Base-by-base conservation (phyloP, 1,284 basidiomycete species). In the Erythrobasidium hasegawianum region DNA sequence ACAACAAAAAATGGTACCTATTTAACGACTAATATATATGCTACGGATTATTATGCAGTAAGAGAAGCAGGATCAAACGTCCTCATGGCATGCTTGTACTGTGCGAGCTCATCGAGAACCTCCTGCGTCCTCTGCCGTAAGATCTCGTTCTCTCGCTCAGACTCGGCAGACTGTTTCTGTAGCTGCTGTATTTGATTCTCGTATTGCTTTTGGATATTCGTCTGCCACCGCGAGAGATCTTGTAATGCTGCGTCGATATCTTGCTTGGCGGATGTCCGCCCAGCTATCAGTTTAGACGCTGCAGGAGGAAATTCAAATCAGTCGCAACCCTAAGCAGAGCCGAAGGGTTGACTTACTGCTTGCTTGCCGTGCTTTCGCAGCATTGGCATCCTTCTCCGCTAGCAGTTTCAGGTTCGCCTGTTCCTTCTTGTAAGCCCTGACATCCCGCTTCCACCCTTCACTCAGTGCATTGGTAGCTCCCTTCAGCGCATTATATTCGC, bases 11-110 rank as follows among this genome's bases (percentile, higher is more conserved):
- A 5, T 33, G 33, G 33, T 33, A 33, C 33, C 33, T 33, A 33
- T 33, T 11, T 5, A 33, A 33, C 33, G 33, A 33, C 33, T 33
- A 33, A 5, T 11, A 33, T 33, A 33, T 33, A 33, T 33, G 11
- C 4, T 33, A 33, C 33, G 33, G 33, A 47, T 47, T 24, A 16
- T 47, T 16, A 18, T 47, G n/a, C 22, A 14, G n/a, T 14, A 47
- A 7, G 43, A 5, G 22, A 5, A 24, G 43, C 22, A n/a, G 16
- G 43, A 40, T 65, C 62, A 56, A 50, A 65, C 7, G 56, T 49
- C 43, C 45, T 38, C 62, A 65, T 65, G 29, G 62, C 62, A 27
- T 58, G 47, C 62, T 65, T 65, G 45, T 65, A 65, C 29, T 58
- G 38, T 16, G 24, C 39, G 22, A 65, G 56, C 24, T 65, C 62